Evolutionary conservation across 768 basidiomycete genomes (phyloP).

Genomic region (Phylloporus scabripes): DNA sequence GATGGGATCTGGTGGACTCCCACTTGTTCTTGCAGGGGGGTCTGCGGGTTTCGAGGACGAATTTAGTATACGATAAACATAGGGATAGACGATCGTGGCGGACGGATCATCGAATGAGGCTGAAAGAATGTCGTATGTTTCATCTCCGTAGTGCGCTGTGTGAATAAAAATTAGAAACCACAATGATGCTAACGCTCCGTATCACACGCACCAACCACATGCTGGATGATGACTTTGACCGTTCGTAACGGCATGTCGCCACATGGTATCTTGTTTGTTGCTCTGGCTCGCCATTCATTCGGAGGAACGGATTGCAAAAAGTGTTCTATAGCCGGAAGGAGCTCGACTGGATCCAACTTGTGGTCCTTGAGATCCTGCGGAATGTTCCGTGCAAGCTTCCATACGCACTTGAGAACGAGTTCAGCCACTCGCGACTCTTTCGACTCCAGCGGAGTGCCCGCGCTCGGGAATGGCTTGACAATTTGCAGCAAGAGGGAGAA

Average conservation of each 20-base stretch:
- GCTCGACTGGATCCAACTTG: slow-evolving; percentile 76
- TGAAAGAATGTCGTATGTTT: slow-evolving; percentile 86
- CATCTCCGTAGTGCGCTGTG: slow-evolving; percentile 77
- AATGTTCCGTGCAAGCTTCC: slow-evolving; percentile 95
- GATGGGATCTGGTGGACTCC: slow-evolving; percentile 33
- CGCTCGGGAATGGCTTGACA: slow-evolving; percentile 76
- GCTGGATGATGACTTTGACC: slow-evolving; percentile 97
- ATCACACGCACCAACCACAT: slow-evolving; percentile 77
- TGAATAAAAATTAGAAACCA: slow-evolving; percentile 10
- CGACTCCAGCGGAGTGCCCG: slow-evolving; percentile 65
- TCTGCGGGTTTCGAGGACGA: slow-evolving; percentile 47
- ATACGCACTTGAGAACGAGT: slow-evolving; percentile 91
- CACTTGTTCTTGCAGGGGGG: slow-evolving; percentile 18
- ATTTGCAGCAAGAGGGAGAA: slow-evolving; percentile 80
- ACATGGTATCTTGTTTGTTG: slow-evolving; percentile 86
- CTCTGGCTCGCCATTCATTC: slow-evolving; percentile 92
- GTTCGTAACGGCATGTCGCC: slow-evolving; percentile 98
- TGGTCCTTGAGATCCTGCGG: slow-evolving; percentile 83
- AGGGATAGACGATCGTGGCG: slow-evolving; percentile 94
- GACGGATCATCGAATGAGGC: slow-evolving; percentile 94
- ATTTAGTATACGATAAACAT: slow-evolving; percentile 88
- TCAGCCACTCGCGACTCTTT: slow-evolving; percentile 88
- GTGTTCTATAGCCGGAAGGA: slow-evolving; percentile 90
- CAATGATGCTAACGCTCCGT: slow-evolving; percentile 1
- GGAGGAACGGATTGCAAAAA: slow-evolving; percentile 92